Evolutionary conservation across 1,284 basidiomycete species (phyloP).

Genomic region (Blastosporella zonata): DNA sequence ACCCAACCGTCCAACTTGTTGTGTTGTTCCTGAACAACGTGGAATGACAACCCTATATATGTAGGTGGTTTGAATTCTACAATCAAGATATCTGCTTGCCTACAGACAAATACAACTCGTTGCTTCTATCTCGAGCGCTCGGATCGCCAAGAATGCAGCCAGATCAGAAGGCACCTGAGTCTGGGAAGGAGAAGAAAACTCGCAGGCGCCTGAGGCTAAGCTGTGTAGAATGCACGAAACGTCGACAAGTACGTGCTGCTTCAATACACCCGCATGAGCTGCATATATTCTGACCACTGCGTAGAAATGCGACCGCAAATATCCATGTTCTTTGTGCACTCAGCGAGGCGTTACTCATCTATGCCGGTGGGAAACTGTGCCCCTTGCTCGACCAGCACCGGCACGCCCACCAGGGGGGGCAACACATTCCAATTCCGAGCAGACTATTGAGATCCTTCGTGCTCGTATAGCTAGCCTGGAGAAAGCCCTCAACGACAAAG

Average conservation of each 20-base stretch:
- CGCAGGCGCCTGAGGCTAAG: constrained; percentile 44
- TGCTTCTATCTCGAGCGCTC: neutral
- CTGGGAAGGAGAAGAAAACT: constrained; percentile 39
- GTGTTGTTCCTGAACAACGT: constrained; percentile 19
- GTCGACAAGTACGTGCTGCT: constrained; percentile 42
- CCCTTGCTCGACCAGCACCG: constrained; percentile 45
- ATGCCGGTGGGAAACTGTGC: constrained; percentile 52
- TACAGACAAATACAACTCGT: neutral
- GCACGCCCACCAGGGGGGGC: constrained; percentile 38
- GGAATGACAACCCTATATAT: constrained; percentile 12
- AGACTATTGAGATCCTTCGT: constrained; percentile 37
- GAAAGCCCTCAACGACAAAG: constrained; percentile 31
- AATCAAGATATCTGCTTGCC: neutral
- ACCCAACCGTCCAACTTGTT: constrained; percentile 6
- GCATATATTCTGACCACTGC: neutral
- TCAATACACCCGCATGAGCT: neutral
- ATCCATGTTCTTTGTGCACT: constrained; percentile 49
- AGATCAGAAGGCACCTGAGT: constrained; percentile 5
- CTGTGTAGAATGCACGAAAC: constrained; percentile 55
- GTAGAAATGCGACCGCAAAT: constrained; percentile 53
- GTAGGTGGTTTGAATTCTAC: constrained; percentile 3
- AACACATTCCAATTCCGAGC: constrained; percentile 21
- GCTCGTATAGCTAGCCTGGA: constrained; percentile 42
- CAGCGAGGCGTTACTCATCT: constrained; percentile 49
- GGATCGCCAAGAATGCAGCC: constrained; percentile 7